Percentiles rank a stretch among this genome's conserved stretches.
These are phyloP conservation scores for Cymbopogon citratus DNA, from an alignment of 176 grass and related monocot species.

Conservation along the genomic window DNA sequence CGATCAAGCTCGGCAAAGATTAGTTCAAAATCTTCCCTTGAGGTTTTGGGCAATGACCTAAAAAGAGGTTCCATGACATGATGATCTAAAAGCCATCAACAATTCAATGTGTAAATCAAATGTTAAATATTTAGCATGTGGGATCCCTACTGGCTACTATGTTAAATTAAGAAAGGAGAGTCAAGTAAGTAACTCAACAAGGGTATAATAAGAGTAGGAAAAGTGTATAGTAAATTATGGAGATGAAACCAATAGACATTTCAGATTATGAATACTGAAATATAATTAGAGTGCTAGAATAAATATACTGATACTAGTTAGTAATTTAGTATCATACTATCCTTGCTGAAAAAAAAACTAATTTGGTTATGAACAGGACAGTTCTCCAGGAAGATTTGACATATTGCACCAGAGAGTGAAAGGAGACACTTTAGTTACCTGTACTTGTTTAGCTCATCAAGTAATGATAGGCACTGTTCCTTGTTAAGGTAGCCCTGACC, in stretches of 20 bases:
- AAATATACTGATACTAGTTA: background rate
- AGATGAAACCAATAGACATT: background rate
- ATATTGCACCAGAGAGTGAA: constrained; percentile 1
- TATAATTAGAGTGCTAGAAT: background rate
- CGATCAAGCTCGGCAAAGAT: constrained; percentile 88
- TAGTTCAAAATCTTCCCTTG: constrained; percentile 94
- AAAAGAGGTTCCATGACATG: constrained; percentile 31
- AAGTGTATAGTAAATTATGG: background rate
- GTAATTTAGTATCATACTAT: background rate
- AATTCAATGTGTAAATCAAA: constrained; percentile 23
- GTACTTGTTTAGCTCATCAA: constrained; percentile 90
- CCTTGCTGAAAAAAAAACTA: background rate
- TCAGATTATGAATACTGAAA: background rate
- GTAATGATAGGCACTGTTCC: constrained; percentile 69
- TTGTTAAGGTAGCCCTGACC: constrained; percentile 70
- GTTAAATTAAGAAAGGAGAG: background rate
- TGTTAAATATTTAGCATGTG: background rate
- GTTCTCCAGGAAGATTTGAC: background rate
- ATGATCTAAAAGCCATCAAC: constrained; percentile 20
- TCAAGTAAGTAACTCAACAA: background rate
- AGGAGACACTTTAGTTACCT: constrained; percentile 38
- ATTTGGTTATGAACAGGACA: background rate
- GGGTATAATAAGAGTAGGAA: background rate
- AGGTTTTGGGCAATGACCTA: constrained; percentile 92
- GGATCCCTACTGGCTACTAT: background rate